Percentiles rank a stretch among this genome's conserved stretches.
Conservation (phyloP, 2,329 filamentous ascomycete species). For the Curvularia lunata region DNA sequence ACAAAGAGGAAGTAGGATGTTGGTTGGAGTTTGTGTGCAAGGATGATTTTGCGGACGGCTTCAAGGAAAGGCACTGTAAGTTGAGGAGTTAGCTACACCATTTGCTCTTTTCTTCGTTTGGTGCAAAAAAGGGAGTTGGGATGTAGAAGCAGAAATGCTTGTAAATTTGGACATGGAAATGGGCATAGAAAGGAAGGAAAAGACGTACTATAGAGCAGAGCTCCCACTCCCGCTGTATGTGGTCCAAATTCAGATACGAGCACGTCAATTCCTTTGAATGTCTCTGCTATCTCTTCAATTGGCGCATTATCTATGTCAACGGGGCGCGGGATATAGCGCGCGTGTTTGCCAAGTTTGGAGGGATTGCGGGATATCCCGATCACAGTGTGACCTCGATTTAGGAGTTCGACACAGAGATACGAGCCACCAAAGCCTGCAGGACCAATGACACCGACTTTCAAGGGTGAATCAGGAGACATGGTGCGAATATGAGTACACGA, state of each 20-base stretch:
- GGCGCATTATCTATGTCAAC: conserved; percentile 36
- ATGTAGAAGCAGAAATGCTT: neutral
- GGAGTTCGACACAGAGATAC: conserved; percentile 42
- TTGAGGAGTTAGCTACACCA: neutral
- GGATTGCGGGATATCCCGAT: conserved; percentile 45
- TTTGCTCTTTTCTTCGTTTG: neutral
- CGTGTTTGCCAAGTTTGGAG: conserved; percentile 40
- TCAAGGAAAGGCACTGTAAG: conserved; percentile 45
- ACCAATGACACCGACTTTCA: conserved; percentile 42
- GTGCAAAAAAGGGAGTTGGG: neutral
- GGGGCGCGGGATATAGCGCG: conserved; percentile 34
- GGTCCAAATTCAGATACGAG: conserved; percentile 45
- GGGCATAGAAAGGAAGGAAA: too few relatives aligned
- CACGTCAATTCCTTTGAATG: conserved; percentile 40
- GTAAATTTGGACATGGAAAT: neutral
- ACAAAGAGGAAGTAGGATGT: conserved; percentile 46
- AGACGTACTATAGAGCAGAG: conserved; percentile 40
- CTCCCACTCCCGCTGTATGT: conserved; percentile 37
- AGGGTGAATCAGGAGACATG: conserved; percentile 10
- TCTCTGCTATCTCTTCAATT: conserved; percentile 34
- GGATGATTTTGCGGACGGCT: conserved; percentile 42
- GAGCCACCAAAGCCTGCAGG: conserved; percentile 46
- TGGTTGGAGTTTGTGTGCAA: conserved; percentile 37
- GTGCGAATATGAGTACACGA: neutral
- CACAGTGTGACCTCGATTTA: conserved; percentile 44